Conservation (phyloP, 768 basidiomycete genomes). For the Lyophyllum semitale region DNA sequence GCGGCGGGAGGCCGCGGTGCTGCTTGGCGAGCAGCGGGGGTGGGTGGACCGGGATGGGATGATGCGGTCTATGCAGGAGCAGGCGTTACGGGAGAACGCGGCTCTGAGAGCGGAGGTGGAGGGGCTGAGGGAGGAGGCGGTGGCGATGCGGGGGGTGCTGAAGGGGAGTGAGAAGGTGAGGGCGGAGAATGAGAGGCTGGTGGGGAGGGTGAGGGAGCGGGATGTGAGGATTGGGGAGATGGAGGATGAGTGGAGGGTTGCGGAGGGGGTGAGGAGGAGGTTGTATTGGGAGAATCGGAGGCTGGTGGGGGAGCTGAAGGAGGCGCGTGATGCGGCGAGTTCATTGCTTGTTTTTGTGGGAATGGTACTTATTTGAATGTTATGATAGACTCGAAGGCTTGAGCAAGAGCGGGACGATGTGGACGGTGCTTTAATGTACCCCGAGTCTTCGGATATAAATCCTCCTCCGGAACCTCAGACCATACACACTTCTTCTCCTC, state of each 20-base stretch:
- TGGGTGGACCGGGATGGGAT: too few relatives aligned
- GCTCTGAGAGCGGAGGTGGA: neutral
- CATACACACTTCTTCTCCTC: too few relatives aligned
- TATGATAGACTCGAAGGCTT: too few relatives aligned
- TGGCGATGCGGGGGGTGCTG: neutral
- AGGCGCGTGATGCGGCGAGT: neutral
- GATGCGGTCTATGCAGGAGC: too few relatives aligned
- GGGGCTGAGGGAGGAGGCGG: neutral
- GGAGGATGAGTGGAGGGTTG: conserved; percentile 1
- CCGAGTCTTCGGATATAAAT: too few relatives aligned
- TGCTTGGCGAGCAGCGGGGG: too few relatives aligned
- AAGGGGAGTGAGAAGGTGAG: neutral
- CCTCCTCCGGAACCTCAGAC: too few relatives aligned
- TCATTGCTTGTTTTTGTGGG: neutral
- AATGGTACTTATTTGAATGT: neutral
- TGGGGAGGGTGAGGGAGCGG: neutral
- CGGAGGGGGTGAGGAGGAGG: neutral
- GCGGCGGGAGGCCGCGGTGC: neutral
- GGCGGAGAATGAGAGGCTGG: neutral
- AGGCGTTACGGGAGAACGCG: neutral
- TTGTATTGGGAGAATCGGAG: conserved; percentile 3
- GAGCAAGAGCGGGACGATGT: too few relatives aligned
- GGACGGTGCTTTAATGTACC: too few relatives aligned
- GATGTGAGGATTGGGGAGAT: neutral
- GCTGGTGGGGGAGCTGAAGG: neutral